Evolutionary conservation across 441 rosid genomes (phyloP), one percentile per base, ranked within the genome.

Genomic region (Euphorbia schlechtendalii): DNA sequence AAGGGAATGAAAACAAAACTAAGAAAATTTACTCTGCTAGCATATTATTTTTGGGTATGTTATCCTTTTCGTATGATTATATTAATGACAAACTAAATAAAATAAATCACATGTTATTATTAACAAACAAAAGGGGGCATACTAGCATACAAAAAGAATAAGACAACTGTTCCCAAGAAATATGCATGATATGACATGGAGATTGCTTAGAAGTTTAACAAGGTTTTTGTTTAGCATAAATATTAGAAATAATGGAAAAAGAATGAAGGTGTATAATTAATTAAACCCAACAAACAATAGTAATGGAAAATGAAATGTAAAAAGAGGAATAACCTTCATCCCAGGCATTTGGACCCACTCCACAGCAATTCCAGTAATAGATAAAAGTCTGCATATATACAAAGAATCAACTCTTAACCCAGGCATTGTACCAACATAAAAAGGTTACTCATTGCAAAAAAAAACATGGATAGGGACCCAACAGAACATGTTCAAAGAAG

Each of bases 261-360:
- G 21, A n/a, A n/a, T n/a, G n/a, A n/a, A n/a, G n/a, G n/a, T n/a
- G n/a, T n/a, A n/a, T n/a, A n/a, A n/a, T n/a, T n/a, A n/a, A n/a
- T 56, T 21, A 24, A 54, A 40, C 52, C 52, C 24, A 49, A 62
- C 15, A 59, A 15, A 63, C 0, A 64, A 52, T 27, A 65, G 53
- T 60, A 30, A 52, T 5, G n/a, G 14, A 40, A 5, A 40, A 3
- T 11, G 43, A 61, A n/a, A n/a, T 15, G 21, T 61, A 22, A 68
- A 71, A 69, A 54, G 66, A 58, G 62, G 14, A 69, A 71, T 25
- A 61, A 90, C 99, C 99, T 93, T 93, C 99, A 90, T 93, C 89
- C 99, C 97, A 86, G 99, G 99, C 97, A 90, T 90, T 86, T 90
- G 99, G 76, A 93, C n/a, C n/a, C n/a, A n/a, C n/a, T 93, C 99